Base-by-base conservation (phyloP, 306 rosid species). In the Citrullus mucosospermus region DNA sequence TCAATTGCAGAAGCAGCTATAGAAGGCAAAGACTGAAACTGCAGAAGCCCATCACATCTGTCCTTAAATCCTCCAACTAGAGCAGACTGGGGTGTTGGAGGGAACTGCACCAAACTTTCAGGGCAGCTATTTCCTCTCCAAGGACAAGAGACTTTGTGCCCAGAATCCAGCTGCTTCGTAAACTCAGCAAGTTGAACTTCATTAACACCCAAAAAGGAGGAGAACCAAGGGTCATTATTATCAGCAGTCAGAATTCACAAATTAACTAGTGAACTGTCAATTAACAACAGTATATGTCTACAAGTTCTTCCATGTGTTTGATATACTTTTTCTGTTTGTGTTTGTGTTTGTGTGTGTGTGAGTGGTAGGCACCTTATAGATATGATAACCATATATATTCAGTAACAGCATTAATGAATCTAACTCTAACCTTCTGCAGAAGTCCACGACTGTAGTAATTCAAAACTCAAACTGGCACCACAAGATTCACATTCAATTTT, bases 41-140 rank as follows among this genome's bases (percentile, higher is more conserved):
- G 98, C 83, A 89, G 36, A 16, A 96, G 98, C 56, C 98, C 97
- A 88, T 96, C 99, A 87, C 97, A 92, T 86, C 99, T 88, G 83
- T 96, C 99, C 90, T 96, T 96, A 83, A 90, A 96, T 17, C 93
- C 99, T 44, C 97, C 98, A 78, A 96, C 85, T 83, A 96, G 80
- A 36, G 98, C 97, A 57, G 98, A 89, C 78, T 90, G 94, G 83
- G 96, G 85, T 66, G 99, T 86, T 66, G 97, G 99, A 81, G 97
- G 99, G 80, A 93, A 96, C 78, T 96, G 99, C 91, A 93, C 99
- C 84, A 96, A 87, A 85, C 99, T 92, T 83, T 91, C 99, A 36
- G 98, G 98, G 81, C 99, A 96, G 84, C 90, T 90, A 83, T 93
- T 96, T 80, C 97, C 99, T 88, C 87, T 89, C 99, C 99, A 96